phyloP scores from a whole-genome alignment of 495 filamentous ascomycete species.

The Talaromyces ruber region DNA sequence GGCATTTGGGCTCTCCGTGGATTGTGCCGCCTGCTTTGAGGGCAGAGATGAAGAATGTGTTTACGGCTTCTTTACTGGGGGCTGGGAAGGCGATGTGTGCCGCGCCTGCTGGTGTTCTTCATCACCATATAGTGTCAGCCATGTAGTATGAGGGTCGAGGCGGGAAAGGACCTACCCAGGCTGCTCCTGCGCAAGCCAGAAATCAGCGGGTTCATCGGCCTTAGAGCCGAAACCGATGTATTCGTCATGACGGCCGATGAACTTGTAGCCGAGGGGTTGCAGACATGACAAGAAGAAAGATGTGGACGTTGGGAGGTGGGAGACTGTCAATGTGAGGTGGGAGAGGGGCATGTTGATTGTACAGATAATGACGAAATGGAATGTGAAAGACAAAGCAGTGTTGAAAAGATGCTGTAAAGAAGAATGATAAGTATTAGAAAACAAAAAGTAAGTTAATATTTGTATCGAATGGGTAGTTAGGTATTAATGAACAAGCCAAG shows the following conservation, averaged over 20 bases:
- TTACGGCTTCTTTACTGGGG: constrained; percentile 41
- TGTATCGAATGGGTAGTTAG: background rate
- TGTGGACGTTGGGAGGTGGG: constrained; percentile 65
- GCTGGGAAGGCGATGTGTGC: constrained; percentile 53
- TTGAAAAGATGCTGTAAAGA: constrained; percentile 4
- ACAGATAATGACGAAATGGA: background rate
- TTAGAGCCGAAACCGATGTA: constrained; percentile 50
- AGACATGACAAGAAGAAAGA: constrained; percentile 74
- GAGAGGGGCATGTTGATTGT: constrained; percentile 43
- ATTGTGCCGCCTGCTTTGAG: constrained; percentile 49
- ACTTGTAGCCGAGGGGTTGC: constrained; percentile 67
- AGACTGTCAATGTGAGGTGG: constrained; percentile 56
- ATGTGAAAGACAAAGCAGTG: constrained; percentile 8
- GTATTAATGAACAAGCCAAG: background rate
- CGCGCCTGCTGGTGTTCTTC: constrained; percentile 39
- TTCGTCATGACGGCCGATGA: constrained; percentile 44
- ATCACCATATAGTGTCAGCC: no score
- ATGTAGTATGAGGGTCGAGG: background rate
- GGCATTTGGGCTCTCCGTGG: constrained; percentile 45
- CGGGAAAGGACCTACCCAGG: constrained; percentile 33
- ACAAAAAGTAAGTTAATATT: background rate
- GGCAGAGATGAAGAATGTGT: constrained; percentile 51
- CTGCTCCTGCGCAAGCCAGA: constrained; percentile 50
- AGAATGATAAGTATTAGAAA: constrained; percentile 8
- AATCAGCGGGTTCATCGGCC: constrained; percentile 43